phyloP scores from a whole-genome alignment of 148 eudicot species.

The Linanthus parryae region DNA sequence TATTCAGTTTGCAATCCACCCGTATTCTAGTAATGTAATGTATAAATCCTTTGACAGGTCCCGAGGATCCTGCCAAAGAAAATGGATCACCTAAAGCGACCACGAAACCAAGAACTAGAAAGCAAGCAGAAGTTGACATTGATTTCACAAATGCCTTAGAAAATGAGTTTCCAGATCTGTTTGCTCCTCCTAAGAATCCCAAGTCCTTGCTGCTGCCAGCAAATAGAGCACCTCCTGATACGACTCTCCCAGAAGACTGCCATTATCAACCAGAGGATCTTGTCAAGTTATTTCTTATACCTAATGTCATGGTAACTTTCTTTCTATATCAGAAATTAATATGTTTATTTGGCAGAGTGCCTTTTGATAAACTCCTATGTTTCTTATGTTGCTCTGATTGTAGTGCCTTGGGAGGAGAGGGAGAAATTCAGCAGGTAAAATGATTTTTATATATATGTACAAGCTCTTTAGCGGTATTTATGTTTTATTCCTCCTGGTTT shows the following conservation, averaged over 20 bases:
- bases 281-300: constrained; percentile 87
- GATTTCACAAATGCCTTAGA: constrained; percentile 56
- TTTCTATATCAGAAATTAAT: not conserved
- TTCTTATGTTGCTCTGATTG: constrained; percentile 7
- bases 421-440: constrained; percentile 53
- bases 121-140: constrained; percentile 59
- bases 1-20: not conserved
- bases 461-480: not conserved
- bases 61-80: constrained; percentile 36
- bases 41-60: constrained; percentile 25
- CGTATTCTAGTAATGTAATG: not conserved
- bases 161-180: constrained; percentile 41
- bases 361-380: not conserved
- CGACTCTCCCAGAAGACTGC: constrained; percentile 93
- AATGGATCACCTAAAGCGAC: constrained; percentile 31
- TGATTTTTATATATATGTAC: not conserved
- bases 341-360: not conserved
- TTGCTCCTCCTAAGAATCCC: constrained; percentile 82
- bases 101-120: constrained; percentile 52
- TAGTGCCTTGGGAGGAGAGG: constrained; percentile 90
- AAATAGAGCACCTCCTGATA: constrained; percentile 56
- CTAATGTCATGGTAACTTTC: constrained; percentile 62
- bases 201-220: constrained; percentile 79
- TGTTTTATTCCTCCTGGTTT: no score
- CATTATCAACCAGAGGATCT: constrained; percentile 97